A percentile compares a stretch with the other conserved stretches of the same genome.
Evolutionary conservation across 495 filamentous ascomycete species (phyloP).

Genomic region (Delitschia confertaspora): DNA sequence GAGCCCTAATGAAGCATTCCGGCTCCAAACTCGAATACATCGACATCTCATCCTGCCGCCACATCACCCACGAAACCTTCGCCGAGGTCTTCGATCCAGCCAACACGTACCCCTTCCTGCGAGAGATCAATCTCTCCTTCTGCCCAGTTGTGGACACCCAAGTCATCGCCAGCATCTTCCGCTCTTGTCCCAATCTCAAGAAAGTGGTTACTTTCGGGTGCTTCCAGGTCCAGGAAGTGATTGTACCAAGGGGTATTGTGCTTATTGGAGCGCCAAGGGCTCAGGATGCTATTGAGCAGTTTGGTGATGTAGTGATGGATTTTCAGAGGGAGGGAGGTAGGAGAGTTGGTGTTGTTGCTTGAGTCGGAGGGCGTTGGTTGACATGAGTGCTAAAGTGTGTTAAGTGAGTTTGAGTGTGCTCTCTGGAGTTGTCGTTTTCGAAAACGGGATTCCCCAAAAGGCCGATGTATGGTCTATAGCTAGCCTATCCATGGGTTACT

Average conservation of each 20-base stretch:
- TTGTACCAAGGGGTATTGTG: slow-evolving; percentile 62
- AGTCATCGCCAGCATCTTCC: slow-evolving; percentile 64
- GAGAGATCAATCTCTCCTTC: slow-evolving; percentile 69
- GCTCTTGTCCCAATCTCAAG: slow-evolving; percentile 60
- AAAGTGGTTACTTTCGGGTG: slow-evolving; percentile 76
- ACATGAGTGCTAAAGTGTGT: too few relatives aligned
- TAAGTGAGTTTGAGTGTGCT: too few relatives aligned
- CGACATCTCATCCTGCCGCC: slow-evolving; percentile 68
- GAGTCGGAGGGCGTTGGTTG: too few relatives aligned
- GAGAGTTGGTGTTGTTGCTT: slow-evolving; percentile 2
- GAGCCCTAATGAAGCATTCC: slow-evolving; percentile 77
- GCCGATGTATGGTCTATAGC: too few relatives aligned
- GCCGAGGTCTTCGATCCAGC: slow-evolving; percentile 56
- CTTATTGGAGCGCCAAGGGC: slow-evolving; percentile 71
- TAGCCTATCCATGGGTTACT: too few relatives aligned
- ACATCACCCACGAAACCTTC: slow-evolving; percentile 60
- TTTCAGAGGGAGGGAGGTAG: slow-evolving; percentile 25
- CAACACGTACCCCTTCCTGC: slow-evolving; percentile 54
- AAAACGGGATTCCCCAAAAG: too few relatives aligned
- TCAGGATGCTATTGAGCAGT: slow-evolving; percentile 47
- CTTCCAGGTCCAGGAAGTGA: slow-evolving; percentile 63
- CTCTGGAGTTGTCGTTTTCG: too few relatives aligned
- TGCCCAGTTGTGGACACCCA: slow-evolving; percentile 64
- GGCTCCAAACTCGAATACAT: slow-evolving; percentile 51
- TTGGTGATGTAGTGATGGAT: slow-evolving; percentile 37